Percentiles rank a stretch among this genome's conserved stretches.
phyloP scores from a whole-genome alignment of 768 basidiomycete species.

The Russula earlei region DNA sequence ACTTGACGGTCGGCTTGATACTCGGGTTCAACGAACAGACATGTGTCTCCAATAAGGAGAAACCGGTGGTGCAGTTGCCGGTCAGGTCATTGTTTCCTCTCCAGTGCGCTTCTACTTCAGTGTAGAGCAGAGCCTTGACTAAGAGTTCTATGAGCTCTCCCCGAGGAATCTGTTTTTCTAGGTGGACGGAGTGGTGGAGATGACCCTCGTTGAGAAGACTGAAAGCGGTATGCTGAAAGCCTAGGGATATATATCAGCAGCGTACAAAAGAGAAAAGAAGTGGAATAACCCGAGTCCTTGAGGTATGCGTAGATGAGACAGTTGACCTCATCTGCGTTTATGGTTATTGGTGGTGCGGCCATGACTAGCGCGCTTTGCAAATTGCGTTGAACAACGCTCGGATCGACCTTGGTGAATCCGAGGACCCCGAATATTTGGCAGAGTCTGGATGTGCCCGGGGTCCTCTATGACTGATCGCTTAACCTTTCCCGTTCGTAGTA shows the following conservation, averaged over 20 bases:
- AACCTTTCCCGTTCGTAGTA: too few relatives aligned
- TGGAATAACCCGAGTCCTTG: constrained; percentile 58
- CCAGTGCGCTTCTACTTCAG: constrained; percentile 81
- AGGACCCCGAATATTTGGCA: constrained; percentile 22
- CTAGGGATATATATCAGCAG: constrained; percentile 31
- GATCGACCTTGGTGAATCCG: constrained; percentile 9
- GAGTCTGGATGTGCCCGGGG: not conserved
- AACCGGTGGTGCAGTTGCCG: constrained; percentile 55
- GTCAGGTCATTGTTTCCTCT: constrained; percentile 45
- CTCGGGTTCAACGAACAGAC: constrained; percentile 49
- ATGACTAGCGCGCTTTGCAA: constrained; percentile 4
- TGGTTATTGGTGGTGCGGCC: constrained; percentile 39
- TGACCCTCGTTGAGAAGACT: constrained; percentile 66
- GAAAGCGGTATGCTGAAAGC: constrained; percentile 76
- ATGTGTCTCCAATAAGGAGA: constrained; percentile 70
- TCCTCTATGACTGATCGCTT: not conserved
- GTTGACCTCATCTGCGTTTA: constrained; percentile 78
- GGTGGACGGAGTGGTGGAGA: constrained; percentile 58
- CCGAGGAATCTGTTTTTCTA: constrained; percentile 65
- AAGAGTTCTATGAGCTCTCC: constrained; percentile 78
- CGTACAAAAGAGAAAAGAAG: not conserved
- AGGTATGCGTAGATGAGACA: constrained; percentile 80
- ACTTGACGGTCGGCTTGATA: constrained; percentile 21
- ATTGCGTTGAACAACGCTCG: not conserved
- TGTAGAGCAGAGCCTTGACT: constrained; percentile 69